Conservation (phyloP, 495 filamentous ascomycete species). For the Aspergillus avenaceus region DNA sequence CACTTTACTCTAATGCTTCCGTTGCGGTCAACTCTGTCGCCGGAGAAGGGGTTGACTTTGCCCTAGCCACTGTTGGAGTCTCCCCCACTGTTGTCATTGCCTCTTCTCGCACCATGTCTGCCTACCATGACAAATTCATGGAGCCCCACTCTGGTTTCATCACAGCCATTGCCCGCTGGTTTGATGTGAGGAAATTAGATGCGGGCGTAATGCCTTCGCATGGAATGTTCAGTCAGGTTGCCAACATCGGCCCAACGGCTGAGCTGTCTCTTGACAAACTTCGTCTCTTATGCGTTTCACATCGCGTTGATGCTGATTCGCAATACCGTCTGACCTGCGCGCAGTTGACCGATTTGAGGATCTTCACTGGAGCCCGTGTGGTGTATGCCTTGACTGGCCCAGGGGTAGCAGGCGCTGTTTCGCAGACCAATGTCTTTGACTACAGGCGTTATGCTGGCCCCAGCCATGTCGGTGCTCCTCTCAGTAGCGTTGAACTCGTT, state of each 20-base stretch:
- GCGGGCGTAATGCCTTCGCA: constrained; percentile 61
- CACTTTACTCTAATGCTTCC: constrained; percentile 77
- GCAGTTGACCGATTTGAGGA: constrained; percentile 71
- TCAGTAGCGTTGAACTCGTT: constrained; percentile 75
- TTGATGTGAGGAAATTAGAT: constrained; percentile 63
- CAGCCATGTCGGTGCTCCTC: constrained; percentile 77
- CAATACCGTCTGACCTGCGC: constrained; percentile 52
- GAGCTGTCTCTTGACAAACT: constrained; percentile 69
- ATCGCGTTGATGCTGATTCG: constrained; percentile 30
- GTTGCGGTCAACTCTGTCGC: constrained; percentile 87
- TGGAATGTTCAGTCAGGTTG: constrained; percentile 37
- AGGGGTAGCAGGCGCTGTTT: constrained; percentile 76
- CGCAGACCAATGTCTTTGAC: constrained; percentile 82
- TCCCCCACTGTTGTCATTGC: constrained; percentile 81
- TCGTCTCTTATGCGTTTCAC: constrained; percentile 47
- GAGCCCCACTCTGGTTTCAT: constrained; percentile 45
- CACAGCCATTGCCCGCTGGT: constrained; percentile 60
- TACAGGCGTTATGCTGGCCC: constrained; percentile 59
- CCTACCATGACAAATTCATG: constrained; percentile 57
- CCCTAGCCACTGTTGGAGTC: constrained; percentile 64
- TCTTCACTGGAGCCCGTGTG: constrained; percentile 75
- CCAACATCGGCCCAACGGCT: constrained; percentile 56
- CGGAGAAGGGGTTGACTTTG: constrained; percentile 62
- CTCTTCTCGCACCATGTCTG: constrained; percentile 66
- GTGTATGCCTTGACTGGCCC: constrained; percentile 82